Base-by-base conservation (phyloP, 768 basidiomycete species). In the Lactarius pseudohatsudake region DNA sequence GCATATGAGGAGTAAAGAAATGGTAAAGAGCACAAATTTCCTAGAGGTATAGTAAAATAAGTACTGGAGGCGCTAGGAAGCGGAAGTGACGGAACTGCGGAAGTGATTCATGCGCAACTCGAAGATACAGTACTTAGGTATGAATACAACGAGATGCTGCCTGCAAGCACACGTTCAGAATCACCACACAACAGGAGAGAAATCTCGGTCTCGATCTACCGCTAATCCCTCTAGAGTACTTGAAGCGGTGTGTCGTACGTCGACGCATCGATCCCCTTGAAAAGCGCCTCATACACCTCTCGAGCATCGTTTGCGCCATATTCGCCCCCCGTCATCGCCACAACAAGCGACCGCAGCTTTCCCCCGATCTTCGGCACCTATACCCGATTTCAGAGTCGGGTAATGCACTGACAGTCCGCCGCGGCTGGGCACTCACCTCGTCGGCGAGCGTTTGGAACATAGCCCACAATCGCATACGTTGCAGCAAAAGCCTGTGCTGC, bases 241-340 rank as follows among this genome's bases (percentile, higher is more conserved):
- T 41, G 59, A 2, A 70, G 59, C 7, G 61, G 64, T 20, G 65
- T 43, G 11, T 83, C 81, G 68, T 83, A 81, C 4, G 79, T 74
- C 9, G 76, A 72, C 3, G 78, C 75, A 40, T 82, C 79, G 16
- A 85, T 73, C 5, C 81, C 76, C 62, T 78, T 78, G 66, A 79
- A 81, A 7, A 83, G 72, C 13, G 82, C 81, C 67, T 85, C 83
- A 62, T 84, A 84, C 56, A 84, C 74, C 59, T 80, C 80, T 13
- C 81, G 77, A 2, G 82, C 74, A 59, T 81, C 82, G 40, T 85
- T 81, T 1, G 82, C 83, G n/a, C 76, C 78, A 68, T 84, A 84
- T 32, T 77, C 78, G 34, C 81, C 81, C 3, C 76, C 70, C 0
- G 72, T 76, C 83, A 85, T 85, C n/a, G 81, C 79, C 43, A 77